Base-by-base conservation (phyloP, 2,329 filamentous ascomycete species). In the Dactylellina drechsleri region DNA sequence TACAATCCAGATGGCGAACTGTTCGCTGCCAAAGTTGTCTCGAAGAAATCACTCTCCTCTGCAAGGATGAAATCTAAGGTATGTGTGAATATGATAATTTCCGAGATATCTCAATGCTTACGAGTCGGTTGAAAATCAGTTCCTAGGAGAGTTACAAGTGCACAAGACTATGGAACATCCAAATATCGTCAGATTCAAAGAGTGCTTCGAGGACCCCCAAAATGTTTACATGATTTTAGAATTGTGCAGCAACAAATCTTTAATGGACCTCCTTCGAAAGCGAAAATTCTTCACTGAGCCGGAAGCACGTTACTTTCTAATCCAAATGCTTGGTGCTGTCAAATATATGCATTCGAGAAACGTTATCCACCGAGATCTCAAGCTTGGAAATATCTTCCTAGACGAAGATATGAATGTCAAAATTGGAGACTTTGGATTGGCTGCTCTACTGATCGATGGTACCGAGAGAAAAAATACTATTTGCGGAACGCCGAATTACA, bases 401-500 rank as follows among this genome's bases (percentile, higher is more conserved):
- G 95, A 99, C 82, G 88, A 88, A 64, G 86, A 93, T 78, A 97
- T 99, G 94, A 96, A 99, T 80, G 90, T 97, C 79, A 99, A 99
- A 82, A 92, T 99, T 79, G 95, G 95, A 52, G 95, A 99, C 82
- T 99, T 99, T 83, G 95, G 95, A 2, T 86, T 99, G 66, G 95
- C 95, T 31, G 95, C 96, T 28, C 85, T 99, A 79, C 85, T 98
- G 67, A 89, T 98, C 52, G 96, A 93, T 8, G 92, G 94, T 80
- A 93, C 91, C 81, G 95, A 99, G 80, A 89, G 95, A 77, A 88
- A 96, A 79, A 97, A 92, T 26, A 99, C 95, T 5, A 88, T 99
- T 73, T 99, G 95, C 79, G 95, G 95, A 71, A 99, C 95, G 3
- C 95, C 95, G 1, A 99, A 99, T 82, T 99, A 99, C 81, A 97